phyloP scores from a whole-genome alignment of 495 filamentous ascomycete species.

The Elaphomyces granulatus region DNA sequence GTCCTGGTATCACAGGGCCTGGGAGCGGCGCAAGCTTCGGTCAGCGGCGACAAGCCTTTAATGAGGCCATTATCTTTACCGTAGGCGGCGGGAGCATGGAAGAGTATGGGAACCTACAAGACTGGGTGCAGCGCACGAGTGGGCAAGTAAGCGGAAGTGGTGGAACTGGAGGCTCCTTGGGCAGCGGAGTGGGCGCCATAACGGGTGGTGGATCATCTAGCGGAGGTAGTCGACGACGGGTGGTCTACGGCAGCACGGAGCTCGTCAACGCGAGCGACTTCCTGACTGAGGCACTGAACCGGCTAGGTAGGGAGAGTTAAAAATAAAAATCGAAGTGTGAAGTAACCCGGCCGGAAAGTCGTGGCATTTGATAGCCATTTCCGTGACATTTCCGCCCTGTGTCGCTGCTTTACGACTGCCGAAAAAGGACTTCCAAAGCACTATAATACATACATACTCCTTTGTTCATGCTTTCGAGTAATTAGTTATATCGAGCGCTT shows the following conservation, averaged over 20 bases:
- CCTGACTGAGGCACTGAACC: slow-evolving; percentile 61
- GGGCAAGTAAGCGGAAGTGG: slow-evolving; percentile 34
- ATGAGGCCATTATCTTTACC: slow-evolving; percentile 91
- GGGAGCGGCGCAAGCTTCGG: slow-evolving; percentile 84
- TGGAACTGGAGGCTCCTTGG: slow-evolving; percentile 27
- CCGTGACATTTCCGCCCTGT: too few species aligned
- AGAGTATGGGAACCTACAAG: slow-evolving; percentile 94
- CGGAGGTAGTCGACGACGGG: slow-evolving; percentile 43
- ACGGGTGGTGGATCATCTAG: slow-evolving; percentile 7
- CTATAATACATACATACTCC: too few species aligned
- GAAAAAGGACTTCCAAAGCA: too few species aligned
- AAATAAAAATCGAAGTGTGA: not conserved
- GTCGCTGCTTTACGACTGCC: too few species aligned
- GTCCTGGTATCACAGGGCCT: slow-evolving; percentile 15
- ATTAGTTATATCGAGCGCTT: too few species aligned
- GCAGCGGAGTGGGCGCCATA: slow-evolving; percentile 3
- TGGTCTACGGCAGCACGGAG: slow-evolving; percentile 95
- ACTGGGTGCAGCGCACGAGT: slow-evolving; percentile 75
- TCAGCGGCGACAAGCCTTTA: slow-evolving; percentile 83
- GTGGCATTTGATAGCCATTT: too few species aligned
- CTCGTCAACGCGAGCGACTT: slow-evolving; percentile 85
- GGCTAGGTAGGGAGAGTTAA: slow-evolving; percentile 55
- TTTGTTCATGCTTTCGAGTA: too few species aligned
- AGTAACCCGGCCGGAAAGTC: too few species aligned
- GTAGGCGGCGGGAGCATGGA: slow-evolving; percentile 98